Evolutionary conservation across 78 protist species (phyloP), one percentile per base, ranked within the genome.

Genomic region (Dictyostelium purpureum): DNA sequence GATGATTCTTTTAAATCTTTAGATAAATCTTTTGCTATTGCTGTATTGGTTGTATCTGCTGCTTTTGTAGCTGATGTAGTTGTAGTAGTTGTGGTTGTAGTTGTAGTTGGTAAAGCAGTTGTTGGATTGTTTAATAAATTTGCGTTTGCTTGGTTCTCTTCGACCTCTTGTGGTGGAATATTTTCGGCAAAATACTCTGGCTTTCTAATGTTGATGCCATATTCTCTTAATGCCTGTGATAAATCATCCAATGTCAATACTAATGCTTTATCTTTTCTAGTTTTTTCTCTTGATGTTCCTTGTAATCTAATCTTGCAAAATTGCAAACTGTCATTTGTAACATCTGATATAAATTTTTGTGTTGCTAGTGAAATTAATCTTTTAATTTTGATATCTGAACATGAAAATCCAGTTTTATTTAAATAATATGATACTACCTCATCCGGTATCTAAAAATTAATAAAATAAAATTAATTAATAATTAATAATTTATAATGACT

Each of bases 361-460:
- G 96, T 88, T 71, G 96, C 96, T n/a, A 93, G 24, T 52, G 91
- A 54, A 51, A 93, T 70, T 24, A 93, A 35, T 80, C 95, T 77
- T 59, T 92, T 82, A 80, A 92, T 85, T 77, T 52, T 92, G 7
- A 51, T 9, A 83, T 92, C 95, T 19, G 83, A 37, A 45, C 95
- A 92, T 52, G 77, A 47, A 51, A 92, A 92, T 18, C 95, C 95
- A 14, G 90, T 92, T 61, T 66, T 81, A 49, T 92, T 70, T 33
- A 92, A 51, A 82, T 83, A 92, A 59, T 81, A 82, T 19, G 75
- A 35, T n/a, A 79, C 78, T 2, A 92, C 90, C 66, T 92, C 95
- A 65, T 92, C 95, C 73, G 95, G 95, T 54, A 90, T 90, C 95
- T 90, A 33, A 33, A 75, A 66, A 51, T 14, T 18, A 51, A 49